Percentiles rank a stretch among this genome's conserved stretches.
phyloP scores from a whole-genome alignment of 2,329 filamentous ascomycete genomes.

The Scortechinia acanthostroma region DNA sequence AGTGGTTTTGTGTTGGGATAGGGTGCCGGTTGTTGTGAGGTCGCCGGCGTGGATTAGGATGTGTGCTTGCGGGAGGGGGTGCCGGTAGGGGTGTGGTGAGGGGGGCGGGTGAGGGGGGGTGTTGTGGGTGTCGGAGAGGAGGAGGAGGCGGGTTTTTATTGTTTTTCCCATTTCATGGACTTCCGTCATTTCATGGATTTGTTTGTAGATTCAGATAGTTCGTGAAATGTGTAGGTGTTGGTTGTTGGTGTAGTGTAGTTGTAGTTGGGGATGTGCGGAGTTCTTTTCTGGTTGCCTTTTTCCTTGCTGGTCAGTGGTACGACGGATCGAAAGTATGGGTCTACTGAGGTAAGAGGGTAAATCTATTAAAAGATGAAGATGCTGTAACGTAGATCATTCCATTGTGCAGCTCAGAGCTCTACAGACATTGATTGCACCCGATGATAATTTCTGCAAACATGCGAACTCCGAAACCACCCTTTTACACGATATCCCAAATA shows the following conservation, averaged over 20 bases:
- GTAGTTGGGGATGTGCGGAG: too few relatives aligned
- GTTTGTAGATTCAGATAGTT: too few relatives aligned
- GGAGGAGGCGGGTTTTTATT: not conserved
- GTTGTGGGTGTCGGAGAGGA: not conserved
- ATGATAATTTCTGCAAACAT: not conserved
- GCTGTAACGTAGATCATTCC: not conserved
- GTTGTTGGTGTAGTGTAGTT: not conserved
- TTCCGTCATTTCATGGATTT: too few relatives aligned
- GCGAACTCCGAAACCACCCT: conserved; percentile 2
- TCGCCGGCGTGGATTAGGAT: conserved; percentile 29
- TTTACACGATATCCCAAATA: not conserved
- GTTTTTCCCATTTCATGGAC: too few relatives aligned
- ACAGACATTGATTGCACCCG: not conserved
- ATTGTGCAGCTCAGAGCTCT: conserved; percentile 2
- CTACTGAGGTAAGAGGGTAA: too few relatives aligned
- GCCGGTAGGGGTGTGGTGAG: not conserved
- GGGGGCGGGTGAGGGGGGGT: not conserved
- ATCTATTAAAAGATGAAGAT: too few relatives aligned
- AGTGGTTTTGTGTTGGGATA: conserved; percentile 15
- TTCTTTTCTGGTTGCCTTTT: too few relatives aligned
- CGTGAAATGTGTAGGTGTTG: not conserved
- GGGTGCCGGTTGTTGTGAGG: conserved; percentile 18
- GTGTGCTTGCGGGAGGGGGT: conserved; percentile 14
- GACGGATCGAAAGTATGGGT: too few relatives aligned
- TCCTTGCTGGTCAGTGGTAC: too few relatives aligned